Evolutionary conservation across 2,329 filamentous ascomycete species (phyloP).

Genomic region (Coniella lustricola): DNA sequence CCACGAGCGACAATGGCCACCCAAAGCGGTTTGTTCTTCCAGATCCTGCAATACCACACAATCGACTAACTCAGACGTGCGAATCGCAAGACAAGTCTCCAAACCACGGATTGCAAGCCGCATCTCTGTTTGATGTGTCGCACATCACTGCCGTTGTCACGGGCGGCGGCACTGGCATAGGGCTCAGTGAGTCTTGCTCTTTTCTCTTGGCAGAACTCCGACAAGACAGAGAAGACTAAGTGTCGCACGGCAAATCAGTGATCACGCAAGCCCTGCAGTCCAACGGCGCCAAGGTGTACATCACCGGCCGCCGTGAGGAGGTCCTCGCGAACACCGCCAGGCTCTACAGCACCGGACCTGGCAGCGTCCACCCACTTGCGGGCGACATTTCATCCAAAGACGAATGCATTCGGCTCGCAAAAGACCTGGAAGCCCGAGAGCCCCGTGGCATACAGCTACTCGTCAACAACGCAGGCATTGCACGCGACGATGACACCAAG

Average conservation of each 20-base stretch:
- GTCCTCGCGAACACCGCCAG: conserved; percentile 5
- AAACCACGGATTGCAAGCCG: conserved; percentile 9
- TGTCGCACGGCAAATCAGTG: neutral
- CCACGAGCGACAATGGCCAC: conserved; percentile 9
- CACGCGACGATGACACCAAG: conserved; percentile 43
- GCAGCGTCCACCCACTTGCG: neutral
- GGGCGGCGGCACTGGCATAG: conserved; percentile 10
- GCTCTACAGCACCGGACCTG: conserved; percentile 7
- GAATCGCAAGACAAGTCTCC: neutral
- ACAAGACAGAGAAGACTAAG: neutral
- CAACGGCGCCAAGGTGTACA: conserved; percentile 12
- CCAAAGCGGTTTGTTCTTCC: neutral
- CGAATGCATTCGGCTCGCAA: conserved; percentile 37
- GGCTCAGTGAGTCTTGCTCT: conserved; percentile 2
- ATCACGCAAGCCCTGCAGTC: conserved; percentile 11
- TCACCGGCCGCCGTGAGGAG: conserved; percentile 6
- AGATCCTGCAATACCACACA: neutral
- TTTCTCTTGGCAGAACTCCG: too few relatives aligned
- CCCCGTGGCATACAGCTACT: conserved; percentile 44
- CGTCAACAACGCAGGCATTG: conserved; percentile 46
- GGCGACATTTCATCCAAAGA: conserved; percentile 31
- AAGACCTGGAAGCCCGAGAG: conserved; percentile 45
- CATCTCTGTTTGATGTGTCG: conserved; percentile 9
- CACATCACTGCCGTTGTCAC: conserved; percentile 13
- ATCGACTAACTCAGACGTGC: too few relatives aligned